Percentiles rank a stretch among this genome's conserved stretches.
These are phyloP conservation scores for Hirsutella thompsonii DNA, from an alignment of 2,329 filamentous ascomycete species.

Conservation along the genomic window DNA sequence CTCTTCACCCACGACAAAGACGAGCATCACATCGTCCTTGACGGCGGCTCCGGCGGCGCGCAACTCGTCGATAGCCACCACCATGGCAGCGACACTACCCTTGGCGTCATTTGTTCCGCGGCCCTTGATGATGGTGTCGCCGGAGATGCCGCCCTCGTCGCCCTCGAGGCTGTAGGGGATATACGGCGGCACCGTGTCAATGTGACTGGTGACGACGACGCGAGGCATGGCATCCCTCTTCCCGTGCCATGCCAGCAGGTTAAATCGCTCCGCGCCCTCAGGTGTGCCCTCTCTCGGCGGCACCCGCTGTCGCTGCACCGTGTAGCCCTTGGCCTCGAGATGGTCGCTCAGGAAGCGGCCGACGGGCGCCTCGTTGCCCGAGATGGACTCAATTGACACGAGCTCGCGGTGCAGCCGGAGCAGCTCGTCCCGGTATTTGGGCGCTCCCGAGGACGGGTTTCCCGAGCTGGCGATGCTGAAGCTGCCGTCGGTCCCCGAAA, in stretches of 20 bases:
- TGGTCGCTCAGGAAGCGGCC: conserved; percentile 57
- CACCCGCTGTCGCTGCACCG: conserved; percentile 28
- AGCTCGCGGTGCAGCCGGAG: conserved; percentile 64
- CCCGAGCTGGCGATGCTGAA: background rate
- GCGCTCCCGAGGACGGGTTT: conserved; percentile 12
- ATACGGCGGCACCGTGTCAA: conserved; percentile 65
- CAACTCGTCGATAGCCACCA: conserved; percentile 51
- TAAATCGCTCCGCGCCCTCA: conserved; percentile 36
- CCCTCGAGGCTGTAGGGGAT: conserved; percentile 53
- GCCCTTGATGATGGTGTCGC: conserved; percentile 47
- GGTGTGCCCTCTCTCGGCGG: conserved; percentile 17
- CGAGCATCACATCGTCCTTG: conserved; percentile 40
- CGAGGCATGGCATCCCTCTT: conserved; percentile 33
- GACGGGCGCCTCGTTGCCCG: conserved; percentile 53
- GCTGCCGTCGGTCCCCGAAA: background rate
- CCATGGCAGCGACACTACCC: conserved; percentile 58
- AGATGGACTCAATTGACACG: conserved; percentile 61
- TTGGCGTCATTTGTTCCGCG: conserved; percentile 66
- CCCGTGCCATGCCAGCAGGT: conserved; percentile 58
- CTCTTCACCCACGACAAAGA: conserved; percentile 77
- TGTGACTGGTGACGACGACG: conserved; percentile 65
- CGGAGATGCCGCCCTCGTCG: conserved; percentile 24
- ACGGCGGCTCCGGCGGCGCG: conserved; percentile 25
- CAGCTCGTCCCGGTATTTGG: conserved; percentile 34
- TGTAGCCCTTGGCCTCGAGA: conserved; percentile 37